Evolutionary conservation across 805 yeast species (phyloP), one percentile per base, ranked within the genome.

Genomic region (Suhomyces sp.): DNA sequence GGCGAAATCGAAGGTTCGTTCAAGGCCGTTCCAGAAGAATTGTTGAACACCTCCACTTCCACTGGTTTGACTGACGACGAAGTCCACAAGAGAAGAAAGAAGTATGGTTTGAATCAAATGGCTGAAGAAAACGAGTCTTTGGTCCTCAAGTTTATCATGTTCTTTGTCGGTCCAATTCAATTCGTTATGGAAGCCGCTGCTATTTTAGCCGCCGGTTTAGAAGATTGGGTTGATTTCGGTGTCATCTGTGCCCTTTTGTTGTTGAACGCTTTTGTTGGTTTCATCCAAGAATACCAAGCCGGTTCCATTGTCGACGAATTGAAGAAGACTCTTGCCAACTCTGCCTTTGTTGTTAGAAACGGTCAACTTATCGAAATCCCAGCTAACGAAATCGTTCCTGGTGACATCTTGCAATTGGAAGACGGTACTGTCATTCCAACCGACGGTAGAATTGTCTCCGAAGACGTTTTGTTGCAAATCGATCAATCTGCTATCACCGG

Each of bases 201-300:
- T 65, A 83, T 90, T 60, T 80, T 90, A 74, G 96, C 97, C 70
- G 96, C 96, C 61, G 97, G 96, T 86, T 82, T 90, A 67, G 90
- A 90, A 79, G 97, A 92, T 80, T 91, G 97, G 97, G 97, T 91
- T 70, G 97, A 91, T 84, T 91, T 91, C 81, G 97, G 97, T 85
- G 97, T 91, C 73, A 91, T 91, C 72, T 85, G 89, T 76, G 97
- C 87, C 77, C 78, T 91, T 65, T 81, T 91, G 66, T 64, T 86
- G 74, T 84, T 91, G 72, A 91, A 91, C 78, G 97, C 97, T 60
- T 77, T 79, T 67, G 97, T 91, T 73, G 97, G 97, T 84, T 91
- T 91, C 86, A 81, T 90, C 64, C 97, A 91, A 81, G 97, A 91
- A 78, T 92, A 79, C 87, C 97, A 91, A 79, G 97, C 97, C 61